phyloP scores from a whole-genome alignment of 192 early-diverging fungal species.

The Coemansia sp. region DNA sequence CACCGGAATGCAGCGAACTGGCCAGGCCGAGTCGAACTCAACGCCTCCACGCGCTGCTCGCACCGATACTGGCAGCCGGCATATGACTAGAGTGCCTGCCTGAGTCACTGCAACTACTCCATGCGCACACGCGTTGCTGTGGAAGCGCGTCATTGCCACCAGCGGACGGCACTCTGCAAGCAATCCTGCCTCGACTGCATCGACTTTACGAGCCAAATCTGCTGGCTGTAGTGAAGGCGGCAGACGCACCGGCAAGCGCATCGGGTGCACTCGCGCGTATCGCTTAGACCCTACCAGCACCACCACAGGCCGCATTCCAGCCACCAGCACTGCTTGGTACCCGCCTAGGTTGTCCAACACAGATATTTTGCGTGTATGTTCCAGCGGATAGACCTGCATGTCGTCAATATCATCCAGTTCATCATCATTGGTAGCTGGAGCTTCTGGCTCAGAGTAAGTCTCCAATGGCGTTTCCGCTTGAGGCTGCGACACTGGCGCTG shows the following conservation, averaged over 20 bases:
- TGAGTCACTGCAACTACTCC: slow-evolving; percentile 45
- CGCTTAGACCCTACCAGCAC: slow-evolving; percentile 40
- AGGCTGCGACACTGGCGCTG: neutral
- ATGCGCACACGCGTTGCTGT: slow-evolving; percentile 33
- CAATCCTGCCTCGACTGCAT: slow-evolving; percentile 27
- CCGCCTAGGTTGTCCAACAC: slow-evolving; percentile 42
- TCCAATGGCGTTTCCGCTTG: neutral
- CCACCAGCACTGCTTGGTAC: slow-evolving; percentile 36
- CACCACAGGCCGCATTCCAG: slow-evolving; percentile 26
- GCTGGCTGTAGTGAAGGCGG: slow-evolving; percentile 16
- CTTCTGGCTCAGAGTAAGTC: neutral
- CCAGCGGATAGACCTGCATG: slow-evolving; percentile 9
- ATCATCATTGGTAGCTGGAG: neutral
- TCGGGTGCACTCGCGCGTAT: slow-evolving; percentile 45
- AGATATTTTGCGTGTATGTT: slow-evolving; percentile 22
- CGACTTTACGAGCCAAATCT: slow-evolving; percentile 8
- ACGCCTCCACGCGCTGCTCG: slow-evolving; percentile 26
- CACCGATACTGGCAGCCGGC: slow-evolving; percentile 18
- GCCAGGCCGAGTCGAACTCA: slow-evolving; percentile 52
- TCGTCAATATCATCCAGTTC: neutral
- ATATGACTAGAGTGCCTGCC: slow-evolving; percentile 37
- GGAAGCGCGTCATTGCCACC: slow-evolving; percentile 38
- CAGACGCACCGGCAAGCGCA: slow-evolving; percentile 24
- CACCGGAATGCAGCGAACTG: slow-evolving; percentile 36
- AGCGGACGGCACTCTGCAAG: slow-evolving; percentile 19